A percentile compares a stretch with the other conserved stretches of the same genome.
phyloP scores from a whole-genome alignment of 768 basidiomycete genomes.

The Mycena vitilis region DNA sequence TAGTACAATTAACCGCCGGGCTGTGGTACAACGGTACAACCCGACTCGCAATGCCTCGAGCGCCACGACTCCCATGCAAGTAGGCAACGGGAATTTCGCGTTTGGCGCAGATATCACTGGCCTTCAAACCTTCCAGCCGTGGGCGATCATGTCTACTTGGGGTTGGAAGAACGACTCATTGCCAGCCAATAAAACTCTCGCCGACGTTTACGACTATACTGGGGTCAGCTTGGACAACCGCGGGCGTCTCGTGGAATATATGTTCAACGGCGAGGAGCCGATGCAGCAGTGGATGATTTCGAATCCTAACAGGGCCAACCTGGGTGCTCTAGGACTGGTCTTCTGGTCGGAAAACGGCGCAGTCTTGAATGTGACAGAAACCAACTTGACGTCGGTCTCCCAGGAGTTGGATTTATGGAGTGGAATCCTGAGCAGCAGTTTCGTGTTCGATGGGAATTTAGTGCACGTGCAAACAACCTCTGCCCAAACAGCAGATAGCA shows the following conservation, averaged over 20 bases:
- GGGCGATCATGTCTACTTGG: slow-evolving; percentile 68
- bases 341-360: slow-evolving; percentile 48
- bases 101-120: slow-evolving; percentile 70
- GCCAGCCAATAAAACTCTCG: slow-evolving; percentile 54
- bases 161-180: slow-evolving; percentile 72
- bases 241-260: slow-evolving; percentile 61
- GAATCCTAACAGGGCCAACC: slow-evolving; percentile 68
- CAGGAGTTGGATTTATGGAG: slow-evolving; percentile 70
- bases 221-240: slow-evolving; percentile 65
- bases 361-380: slow-evolving; percentile 49
- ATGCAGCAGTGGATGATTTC: slow-evolving; percentile 66
- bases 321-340: slow-evolving; percentile 62
- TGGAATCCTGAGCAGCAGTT: slow-evolving; percentile 60
- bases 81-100: slow-evolving; percentile 72
- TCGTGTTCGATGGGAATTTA: slow-evolving; percentile 49
- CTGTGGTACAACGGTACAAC: slow-evolving; percentile 62
- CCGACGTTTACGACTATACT: slow-evolving; percentile 58
- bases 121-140: slow-evolving; percentile 68
- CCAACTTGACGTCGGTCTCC: slow-evolving; percentile 46
- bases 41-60: slow-evolving; percentile 61
- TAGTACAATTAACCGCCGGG: slow-evolving; percentile 53
- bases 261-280: slow-evolving; percentile 55
- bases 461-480: slow-evolving; percentile 55
- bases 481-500: slow-evolving; percentile 51
- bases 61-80: slow-evolving; percentile 63